Evolutionary conservation across 2,329 filamentous ascomycete species (phyloP), one percentile per base, ranked within the genome.

Genomic region (Calycina marina): DNA sequence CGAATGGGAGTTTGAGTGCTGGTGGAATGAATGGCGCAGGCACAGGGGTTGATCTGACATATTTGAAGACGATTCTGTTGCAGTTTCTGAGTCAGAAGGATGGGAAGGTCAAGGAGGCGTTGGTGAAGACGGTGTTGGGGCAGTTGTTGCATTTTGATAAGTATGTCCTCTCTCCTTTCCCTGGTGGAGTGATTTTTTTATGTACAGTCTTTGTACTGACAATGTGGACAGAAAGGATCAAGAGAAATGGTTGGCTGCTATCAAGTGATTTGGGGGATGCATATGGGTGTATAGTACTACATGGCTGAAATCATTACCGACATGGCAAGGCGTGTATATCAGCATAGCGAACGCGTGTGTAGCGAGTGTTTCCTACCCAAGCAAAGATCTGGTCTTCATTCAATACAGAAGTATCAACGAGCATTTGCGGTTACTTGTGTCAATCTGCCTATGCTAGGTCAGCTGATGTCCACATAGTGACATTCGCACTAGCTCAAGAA

Each of bases 11-110:
- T 16, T 12, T 43, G 2, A 31, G 40, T 8, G 46, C 47, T 40
- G 47, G 42, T 4, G 34, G 30, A 2, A 28, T 25, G 24, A 47
- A 3, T 37, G 35, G 4, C 48, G 45, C 12, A 40, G 40, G 30
- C 12, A 36, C 39, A 26, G n/a, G n/a, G n/a, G 44, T 45, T 36
- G 50, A 51, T 40, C 47, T 48, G 62, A 22, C 65, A 39, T 88
- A 90, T 48, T 57, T 88, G 34, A 86, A 85, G 63, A 85, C 81
- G 6, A 79, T 88, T 34, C 55, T 90, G 44, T 56, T 90, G 42
- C 80, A 86, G 54, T 88, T 88, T 53, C 55, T 90, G 42, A 78
- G 86, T 60, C 75, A 82, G 44, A 82, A 74, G 58, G 81, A 88
- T 50, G 79, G 76, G 53, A 79, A 72, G 58, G 61, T 82, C 45